Percentiles rank a stretch among this genome's conserved stretches.
These are phyloP conservation scores for Pseudofabraea citricarpa DNA, from an alignment of 2,329 filamentous ascomycete species.

Conservation along the genomic window DNA sequence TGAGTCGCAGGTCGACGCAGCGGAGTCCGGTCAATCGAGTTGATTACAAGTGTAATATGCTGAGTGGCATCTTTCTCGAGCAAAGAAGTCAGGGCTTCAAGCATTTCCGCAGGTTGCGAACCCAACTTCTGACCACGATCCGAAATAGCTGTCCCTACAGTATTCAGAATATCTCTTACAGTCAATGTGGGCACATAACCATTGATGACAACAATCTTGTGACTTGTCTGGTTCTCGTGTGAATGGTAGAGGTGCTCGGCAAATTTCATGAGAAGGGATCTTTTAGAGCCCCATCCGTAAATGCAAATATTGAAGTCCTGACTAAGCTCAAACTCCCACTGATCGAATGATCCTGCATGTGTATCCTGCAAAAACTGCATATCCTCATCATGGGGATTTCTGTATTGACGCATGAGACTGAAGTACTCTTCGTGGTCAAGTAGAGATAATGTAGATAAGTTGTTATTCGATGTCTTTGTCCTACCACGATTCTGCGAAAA, in stretches of 20 bases:
- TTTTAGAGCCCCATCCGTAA: slow-evolving; percentile 91
- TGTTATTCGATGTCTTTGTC: slow-evolving; percentile 83
- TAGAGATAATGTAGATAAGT: slow-evolving; percentile 65
- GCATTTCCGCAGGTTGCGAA: slow-evolving; percentile 56
- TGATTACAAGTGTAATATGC: slow-evolving; percentile 66
- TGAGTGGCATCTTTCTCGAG: slow-evolving; percentile 45
- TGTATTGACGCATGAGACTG: slow-evolving; percentile 52
- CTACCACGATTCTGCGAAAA: slow-evolving; percentile 86
- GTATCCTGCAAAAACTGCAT: slow-evolving; percentile 67
- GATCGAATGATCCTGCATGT: slow-evolving; percentile 77
- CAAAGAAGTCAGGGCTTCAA: slow-evolving; percentile 59
- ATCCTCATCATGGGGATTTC: slow-evolving; percentile 67
- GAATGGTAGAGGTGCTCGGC: slow-evolving; percentile 61
- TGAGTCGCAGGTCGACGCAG: slow-evolving; percentile 70
- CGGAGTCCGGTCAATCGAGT: slow-evolving; percentile 78
- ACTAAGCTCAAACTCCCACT: slow-evolving; percentile 88
- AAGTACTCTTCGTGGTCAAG: slow-evolving; percentile 94
- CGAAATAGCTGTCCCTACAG: slow-evolving; percentile 59
- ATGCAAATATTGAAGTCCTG: slow-evolving; percentile 86
- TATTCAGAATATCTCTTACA: slow-evolving; percentile 64
- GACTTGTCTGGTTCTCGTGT: slow-evolving; percentile 24
- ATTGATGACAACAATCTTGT: slow-evolving; percentile 76
- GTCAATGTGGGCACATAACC: slow-evolving; percentile 69
- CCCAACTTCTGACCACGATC: slow-evolving; percentile 36
- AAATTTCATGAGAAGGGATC: slow-evolving; percentile 68